These are phyloP conservation scores for Colletotrichum brevisporum DNA, from an alignment of 2,329 filamentous ascomycete species.

Conservation along the genomic window DNA sequence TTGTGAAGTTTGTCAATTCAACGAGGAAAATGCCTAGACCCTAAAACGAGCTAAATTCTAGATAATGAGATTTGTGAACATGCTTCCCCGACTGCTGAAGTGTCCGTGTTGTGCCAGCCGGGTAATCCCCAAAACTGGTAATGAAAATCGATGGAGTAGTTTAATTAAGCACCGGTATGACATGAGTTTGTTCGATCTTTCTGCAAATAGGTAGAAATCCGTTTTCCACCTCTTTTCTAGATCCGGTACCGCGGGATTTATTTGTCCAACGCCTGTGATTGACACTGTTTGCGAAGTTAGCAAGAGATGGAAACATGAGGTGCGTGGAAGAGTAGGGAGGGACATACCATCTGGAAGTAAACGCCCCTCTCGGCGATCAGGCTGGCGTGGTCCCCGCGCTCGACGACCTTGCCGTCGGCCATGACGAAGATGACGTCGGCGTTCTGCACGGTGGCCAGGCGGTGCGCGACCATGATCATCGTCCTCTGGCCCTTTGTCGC, in stretches of 20 bases:
- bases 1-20: no score
- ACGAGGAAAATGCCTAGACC: no score
- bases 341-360: constrained; percentile 38
- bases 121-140: no score
- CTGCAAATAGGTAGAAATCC: neutral
- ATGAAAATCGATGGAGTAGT: no score
- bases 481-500: constrained; percentile 34
- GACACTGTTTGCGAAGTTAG: constrained; percentile 25
- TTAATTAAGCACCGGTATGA: neutral
- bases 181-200: constrained; percentile 25
- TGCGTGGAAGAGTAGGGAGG: no score
- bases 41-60: no score
- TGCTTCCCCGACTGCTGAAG: no score
- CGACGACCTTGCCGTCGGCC: constrained; percentile 56
- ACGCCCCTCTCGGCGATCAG: constrained; percentile 33
- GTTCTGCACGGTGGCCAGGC: constrained; percentile 57
- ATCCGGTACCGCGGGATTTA: constrained; percentile 10
- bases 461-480: constrained; percentile 57
- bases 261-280: constrained; percentile 40
- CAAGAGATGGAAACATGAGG: no score
- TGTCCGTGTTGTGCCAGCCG: no score
- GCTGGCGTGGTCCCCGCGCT: constrained; percentile 44
- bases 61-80: no score
- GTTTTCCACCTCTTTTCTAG: constrained; percentile 9
- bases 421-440: constrained; percentile 62